Evolutionary conservation across 2,329 filamentous ascomycete genomes (phyloP).

Genomic region (Cucurbitaria berberidis): DNA sequence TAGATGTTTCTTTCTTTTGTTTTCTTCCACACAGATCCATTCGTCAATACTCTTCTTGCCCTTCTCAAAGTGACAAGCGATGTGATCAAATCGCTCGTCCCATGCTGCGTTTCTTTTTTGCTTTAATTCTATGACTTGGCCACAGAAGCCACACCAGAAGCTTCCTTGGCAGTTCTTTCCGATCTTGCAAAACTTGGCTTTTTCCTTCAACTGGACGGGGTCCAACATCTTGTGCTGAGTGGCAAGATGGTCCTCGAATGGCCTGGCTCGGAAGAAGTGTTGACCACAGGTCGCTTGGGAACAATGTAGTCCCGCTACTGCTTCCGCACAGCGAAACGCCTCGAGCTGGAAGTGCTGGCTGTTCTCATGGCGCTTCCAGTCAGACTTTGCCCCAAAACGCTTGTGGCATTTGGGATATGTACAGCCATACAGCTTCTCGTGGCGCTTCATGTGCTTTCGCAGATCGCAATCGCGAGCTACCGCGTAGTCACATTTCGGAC

Average conservation of each 20-base stretch:
- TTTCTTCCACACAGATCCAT: conserved; percentile 59
- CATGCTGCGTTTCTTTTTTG: conserved; percentile 61
- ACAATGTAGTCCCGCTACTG: conserved; percentile 62
- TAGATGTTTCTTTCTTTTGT: conserved; percentile 42
- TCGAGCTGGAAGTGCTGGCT: conserved; percentile 76
- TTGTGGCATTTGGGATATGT: conserved; percentile 74
- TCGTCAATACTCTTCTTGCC: conserved; percentile 60
- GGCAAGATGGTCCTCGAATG: conserved; percentile 67
- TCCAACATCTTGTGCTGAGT: conserved; percentile 54
- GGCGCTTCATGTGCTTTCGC: conserved; percentile 80
- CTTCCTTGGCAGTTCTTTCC: conserved; percentile 67
- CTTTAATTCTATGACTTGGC: conserved; percentile 59
- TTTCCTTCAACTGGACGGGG: conserved; percentile 41
- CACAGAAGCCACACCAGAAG: conserved; percentile 92
- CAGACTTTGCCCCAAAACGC: conserved; percentile 87
- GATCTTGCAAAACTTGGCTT: conserved; percentile 63
- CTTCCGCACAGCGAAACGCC: conserved; percentile 70
- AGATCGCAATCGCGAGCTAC: conserved; percentile 50
- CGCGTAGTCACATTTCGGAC: conserved; percentile 25
- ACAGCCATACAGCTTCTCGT: conserved; percentile 81
- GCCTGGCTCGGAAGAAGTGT: conserved; percentile 64
- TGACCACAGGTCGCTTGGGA: conserved; percentile 57
- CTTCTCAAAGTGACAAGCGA: conserved; percentile 73
- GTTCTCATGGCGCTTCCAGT: conserved; percentile 91
- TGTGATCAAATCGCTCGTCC: conserved; percentile 72